Evolutionary conservation across 2,329 filamentous ascomycete genomes (phyloP).

Genomic region (Diaporthe aspalathi): DNA sequence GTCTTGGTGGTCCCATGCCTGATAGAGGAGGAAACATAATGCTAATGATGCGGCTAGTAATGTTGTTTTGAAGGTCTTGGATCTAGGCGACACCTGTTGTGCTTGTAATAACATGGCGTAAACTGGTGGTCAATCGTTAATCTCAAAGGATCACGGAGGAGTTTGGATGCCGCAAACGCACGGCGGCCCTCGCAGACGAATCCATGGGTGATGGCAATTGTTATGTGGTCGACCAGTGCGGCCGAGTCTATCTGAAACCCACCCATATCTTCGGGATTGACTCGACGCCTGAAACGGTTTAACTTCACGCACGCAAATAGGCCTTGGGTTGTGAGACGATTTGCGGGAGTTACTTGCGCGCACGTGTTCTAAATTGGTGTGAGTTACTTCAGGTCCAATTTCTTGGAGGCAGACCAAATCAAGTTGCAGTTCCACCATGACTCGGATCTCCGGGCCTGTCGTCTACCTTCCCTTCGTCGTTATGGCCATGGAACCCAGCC

Average conservation of each 20-base stretch:
- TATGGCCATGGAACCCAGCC: neutral
- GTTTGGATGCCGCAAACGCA: too few relatives aligned
- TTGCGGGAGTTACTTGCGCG: slow-evolving; percentile 5
- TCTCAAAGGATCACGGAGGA: neutral
- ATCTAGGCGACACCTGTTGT: slow-evolving; percentile 10
- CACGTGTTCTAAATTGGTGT: slow-evolving; percentile 11
- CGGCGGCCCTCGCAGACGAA: neutral
- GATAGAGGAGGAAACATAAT: neutral
- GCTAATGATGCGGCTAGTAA: neutral
- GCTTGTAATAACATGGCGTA: slow-evolving; percentile 23
- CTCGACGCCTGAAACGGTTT: slow-evolving; percentile 20
- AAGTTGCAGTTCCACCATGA: neutral
- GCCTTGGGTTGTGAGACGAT: neutral
- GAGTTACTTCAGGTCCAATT: neutral
- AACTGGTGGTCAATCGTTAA: neutral
- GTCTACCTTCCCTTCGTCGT: neutral
- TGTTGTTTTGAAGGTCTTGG: slow-evolving; percentile 6
- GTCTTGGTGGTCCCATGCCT: slow-evolving; percentile 18
- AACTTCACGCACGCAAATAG: slow-evolving; percentile 2
- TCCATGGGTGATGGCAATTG: neutral
- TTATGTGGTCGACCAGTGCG: neutral
- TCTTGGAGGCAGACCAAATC: slow-evolving; percentile 2
- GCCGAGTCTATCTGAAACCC: slow-evolving; percentile 20
- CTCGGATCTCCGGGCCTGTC: neutral
- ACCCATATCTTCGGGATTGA: neutral